Evolutionary conservation across 2,329 filamentous ascomycete genomes (phyloP).

Genomic region (Penicillium sclerotigenum): DNA sequence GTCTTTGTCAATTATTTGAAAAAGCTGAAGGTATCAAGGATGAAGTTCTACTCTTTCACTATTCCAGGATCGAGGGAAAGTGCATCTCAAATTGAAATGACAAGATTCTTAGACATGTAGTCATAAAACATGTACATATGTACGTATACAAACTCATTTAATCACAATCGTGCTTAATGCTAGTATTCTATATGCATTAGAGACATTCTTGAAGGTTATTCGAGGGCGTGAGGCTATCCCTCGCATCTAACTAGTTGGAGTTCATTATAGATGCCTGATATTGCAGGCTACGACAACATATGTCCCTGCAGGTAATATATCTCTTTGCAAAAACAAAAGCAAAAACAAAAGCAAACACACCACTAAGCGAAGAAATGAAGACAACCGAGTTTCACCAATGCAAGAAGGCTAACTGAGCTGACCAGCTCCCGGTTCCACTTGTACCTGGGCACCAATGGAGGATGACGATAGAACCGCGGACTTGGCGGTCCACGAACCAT

Average conservation of each 20-base stretch:
- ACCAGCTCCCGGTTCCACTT: slow-evolving; percentile 20
- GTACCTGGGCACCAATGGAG: slow-evolving; percentile 41
- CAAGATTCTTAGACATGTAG: too few species aligned
- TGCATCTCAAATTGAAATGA: neutral
- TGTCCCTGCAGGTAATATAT: neutral
- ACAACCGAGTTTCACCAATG: slow-evolving; percentile 6
- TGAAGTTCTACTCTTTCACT: too few species aligned
- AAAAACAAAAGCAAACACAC: neutral
- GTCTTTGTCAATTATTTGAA: too few species aligned
- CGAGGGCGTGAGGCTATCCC: neutral
- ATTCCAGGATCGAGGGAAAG: too few species aligned
- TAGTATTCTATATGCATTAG: neutral
- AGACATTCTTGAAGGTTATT: neutral
- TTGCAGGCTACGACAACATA: slow-evolving; percentile 2
- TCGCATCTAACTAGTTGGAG: too few species aligned
- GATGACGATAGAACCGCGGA: slow-evolving; percentile 29
- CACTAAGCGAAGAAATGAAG: neutral
- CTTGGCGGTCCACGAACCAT: slow-evolving; percentile 25
- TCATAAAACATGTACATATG: too few species aligned
- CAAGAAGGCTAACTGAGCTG: slow-evolving; percentile 20
- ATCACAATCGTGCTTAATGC: too few species aligned
- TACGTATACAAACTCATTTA: too few species aligned
- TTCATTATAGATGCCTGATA: too few species aligned
- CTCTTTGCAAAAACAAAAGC: neutral
- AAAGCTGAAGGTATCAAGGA: neutral